Evolutionary conservation across 345 rosid species (phyloP), one percentile per base, ranked within the genome.

Genomic region (Pistacia integerrima): DNA sequence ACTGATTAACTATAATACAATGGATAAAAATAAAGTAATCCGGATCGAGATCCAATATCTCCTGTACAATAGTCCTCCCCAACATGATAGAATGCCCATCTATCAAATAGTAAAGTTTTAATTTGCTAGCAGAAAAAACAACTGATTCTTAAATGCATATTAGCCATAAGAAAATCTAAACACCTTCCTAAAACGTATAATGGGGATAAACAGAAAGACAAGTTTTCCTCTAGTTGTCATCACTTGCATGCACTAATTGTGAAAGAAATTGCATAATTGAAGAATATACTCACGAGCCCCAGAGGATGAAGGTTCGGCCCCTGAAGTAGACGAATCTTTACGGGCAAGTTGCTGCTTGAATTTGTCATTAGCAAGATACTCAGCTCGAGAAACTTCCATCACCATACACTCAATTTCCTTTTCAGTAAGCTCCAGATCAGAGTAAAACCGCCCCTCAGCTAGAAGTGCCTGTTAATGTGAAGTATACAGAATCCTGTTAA

Each of bases 371-470:
- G 92, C 91, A 30, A 97, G 89, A 86, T 92, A 97, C 80, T 97
- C 99, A 5, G 94, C 99, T 72, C 99, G 94, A 49, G 99, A 97
- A 79, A 97, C 91, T 84, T 90, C 99, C 95, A 97, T 97, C 65
- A 92, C 99, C 86, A 92, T 92, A 16, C 91, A 80, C 63, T 92
- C 98, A 0, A 97, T 97, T 79, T 94, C 99, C 86, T 90, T 97
- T 83, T 97, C 98, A 2, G 99, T 97, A 58, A 94, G 93, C 87
- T 97, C 99, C 8, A 97, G 84, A 80, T 97, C 99, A 63, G 99
- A 97, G 85, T 91, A 90, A 79, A 87, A 87, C 77, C 81, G 85
- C 58, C 97, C 99, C 88, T 97, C 98, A 35, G 97, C 96, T 71
- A 97, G 76, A 62, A 97, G 98, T 57, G 98, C 98, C 99, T 97